Base-by-base conservation (phyloP, 352 stramenopile species). In the Blastocystis sp. region DNA sequence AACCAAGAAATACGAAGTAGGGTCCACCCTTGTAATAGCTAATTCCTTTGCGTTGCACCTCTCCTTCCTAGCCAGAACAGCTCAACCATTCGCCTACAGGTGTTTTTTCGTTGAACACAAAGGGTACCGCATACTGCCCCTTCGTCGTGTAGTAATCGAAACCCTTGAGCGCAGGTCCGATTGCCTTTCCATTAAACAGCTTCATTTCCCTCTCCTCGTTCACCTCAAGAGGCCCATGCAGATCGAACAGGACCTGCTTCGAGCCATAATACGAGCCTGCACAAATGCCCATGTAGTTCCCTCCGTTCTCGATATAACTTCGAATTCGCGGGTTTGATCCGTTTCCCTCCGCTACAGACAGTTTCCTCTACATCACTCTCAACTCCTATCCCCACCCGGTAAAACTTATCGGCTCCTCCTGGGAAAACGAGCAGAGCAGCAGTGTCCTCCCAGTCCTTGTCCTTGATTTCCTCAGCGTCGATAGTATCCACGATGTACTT, bases 401-500 rank as follows among this genome's bases (percentile, higher is more conserved):
- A 88, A 34, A 55, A 53, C 29, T 50, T 37, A 39, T 88, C 77
- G 0, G 77, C 77, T 29, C 77, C 77, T 26, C 77, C 77, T 29
- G 77, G 77, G 77, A 88, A 88, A 18, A 88, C 26, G 37, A 88
- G 62, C 43, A 88, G 13, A 7, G 55, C 37, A 5, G 77, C 55
- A 18, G 68, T 88, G 8, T 88, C 77, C 26, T 88, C 77, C 77
- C 77, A 88, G 56, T 88, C 66, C 41, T 88, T 88, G 13, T 76
- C 70, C 34, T 76, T 29, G 66, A 88, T n/a, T n/a, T 88, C 77
- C 3, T 88, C 77, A 4, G 77, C 77, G 18, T 88, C 63, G 55
- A 88, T 88, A 11, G 66, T 79, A n/a, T 88, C 66, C 20, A 88
- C 77, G 55, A 79, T 88, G 55, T 88, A 88, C n/a, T 50, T 88